Percentiles rank a stretch among this genome's conserved stretches.
These are phyloP conservation scores for Zanthoxylum bungeanum DNA, from an alignment of 345 rosid genomes.

Conservation along the genomic window DNA sequence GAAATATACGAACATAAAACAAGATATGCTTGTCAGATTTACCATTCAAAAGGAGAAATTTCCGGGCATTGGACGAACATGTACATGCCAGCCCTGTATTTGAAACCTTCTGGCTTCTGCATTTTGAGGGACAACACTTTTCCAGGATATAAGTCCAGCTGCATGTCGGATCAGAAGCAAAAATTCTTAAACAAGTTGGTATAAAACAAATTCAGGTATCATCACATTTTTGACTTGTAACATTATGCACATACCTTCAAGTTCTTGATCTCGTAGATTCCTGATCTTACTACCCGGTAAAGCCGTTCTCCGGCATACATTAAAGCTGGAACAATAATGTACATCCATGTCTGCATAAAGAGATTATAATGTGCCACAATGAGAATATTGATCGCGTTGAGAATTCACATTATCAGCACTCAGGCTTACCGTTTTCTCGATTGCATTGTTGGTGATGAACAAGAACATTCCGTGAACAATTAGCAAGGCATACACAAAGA, in stretches of 20 bases:
- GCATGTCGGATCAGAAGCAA: conserved; percentile 6
- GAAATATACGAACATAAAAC: neutral
- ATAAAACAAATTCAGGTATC: neutral
- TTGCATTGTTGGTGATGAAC: conserved; percentile 37
- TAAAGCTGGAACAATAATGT: conserved; percentile 46
- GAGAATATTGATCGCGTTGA: neutral
- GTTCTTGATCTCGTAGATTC: conserved; percentile 27
- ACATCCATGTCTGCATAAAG: conserved; percentile 51
- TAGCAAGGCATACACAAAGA: conserved; percentile 47
- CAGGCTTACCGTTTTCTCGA: conserved; percentile 44
- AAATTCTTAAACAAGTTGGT: neutral
- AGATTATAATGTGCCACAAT: neutral
- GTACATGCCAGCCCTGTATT: conserved; percentile 49
- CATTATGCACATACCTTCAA: conserved; percentile 23
- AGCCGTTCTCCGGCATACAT: conserved; percentile 50
- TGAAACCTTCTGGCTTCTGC: conserved; percentile 42
- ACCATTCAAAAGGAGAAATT: conserved; percentile 58
- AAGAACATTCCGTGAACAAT: conserved; percentile 61
- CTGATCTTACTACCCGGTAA: conserved; percentile 41
- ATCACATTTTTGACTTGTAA: neutral
- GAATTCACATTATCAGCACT: neutral
- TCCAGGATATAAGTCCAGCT: conserved; percentile 49
- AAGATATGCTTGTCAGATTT: conserved; percentile 6
- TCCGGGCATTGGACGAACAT: conserved; percentile 52
- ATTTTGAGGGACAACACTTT: conserved; percentile 43